Percentiles rank a stretch among this genome's conserved stretches.
Conservation (phyloP, 495 filamentous ascomycete species). For the Talaromyces proteolyticus region DNA sequence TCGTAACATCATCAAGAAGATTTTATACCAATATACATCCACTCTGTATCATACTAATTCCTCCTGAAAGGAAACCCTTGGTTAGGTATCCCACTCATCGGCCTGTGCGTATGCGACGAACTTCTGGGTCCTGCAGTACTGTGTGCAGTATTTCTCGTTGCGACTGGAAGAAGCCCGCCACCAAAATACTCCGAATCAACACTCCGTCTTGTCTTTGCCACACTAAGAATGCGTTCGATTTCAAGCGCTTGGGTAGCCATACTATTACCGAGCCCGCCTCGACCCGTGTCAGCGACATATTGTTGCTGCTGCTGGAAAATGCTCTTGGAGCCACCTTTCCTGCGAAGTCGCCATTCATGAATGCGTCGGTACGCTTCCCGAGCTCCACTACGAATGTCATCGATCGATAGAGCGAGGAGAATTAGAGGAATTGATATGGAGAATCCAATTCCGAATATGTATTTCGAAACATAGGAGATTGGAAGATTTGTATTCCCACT, state of each 20-base stretch:
- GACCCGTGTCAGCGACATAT: neutral
- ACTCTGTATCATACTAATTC: too few species aligned
- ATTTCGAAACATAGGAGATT: constrained; percentile 54
- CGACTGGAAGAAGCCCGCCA: constrained; percentile 25
- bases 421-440: constrained; percentile 61
- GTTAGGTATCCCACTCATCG: too few species aligned
- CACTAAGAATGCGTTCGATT: constrained; percentile 26
- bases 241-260: constrained; percentile 13
- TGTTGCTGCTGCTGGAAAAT: neutral
- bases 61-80: too few species aligned
- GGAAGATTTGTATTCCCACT: constrained; percentile 29
- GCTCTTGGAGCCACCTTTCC: neutral
- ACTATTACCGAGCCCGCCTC: neutral
- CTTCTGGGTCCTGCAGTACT: neutral
- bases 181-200: constrained; percentile 23
- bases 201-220: constrained; percentile 20
- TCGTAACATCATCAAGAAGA: too few species aligned
- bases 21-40: too few species aligned
- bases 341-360: constrained; percentile 19
- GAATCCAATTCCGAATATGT: constrained; percentile 62
- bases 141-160: constrained; percentile 13
- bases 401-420: constrained; percentile 49
- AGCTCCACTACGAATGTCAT: constrained; percentile 45
- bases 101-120: constrained; percentile 2
- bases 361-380: constrained; percentile 18